These are phyloP conservation scores for Amanita brunnescens DNA, from an alignment of 768 basidiomycete genomes.

Conservation along the genomic window DNA sequence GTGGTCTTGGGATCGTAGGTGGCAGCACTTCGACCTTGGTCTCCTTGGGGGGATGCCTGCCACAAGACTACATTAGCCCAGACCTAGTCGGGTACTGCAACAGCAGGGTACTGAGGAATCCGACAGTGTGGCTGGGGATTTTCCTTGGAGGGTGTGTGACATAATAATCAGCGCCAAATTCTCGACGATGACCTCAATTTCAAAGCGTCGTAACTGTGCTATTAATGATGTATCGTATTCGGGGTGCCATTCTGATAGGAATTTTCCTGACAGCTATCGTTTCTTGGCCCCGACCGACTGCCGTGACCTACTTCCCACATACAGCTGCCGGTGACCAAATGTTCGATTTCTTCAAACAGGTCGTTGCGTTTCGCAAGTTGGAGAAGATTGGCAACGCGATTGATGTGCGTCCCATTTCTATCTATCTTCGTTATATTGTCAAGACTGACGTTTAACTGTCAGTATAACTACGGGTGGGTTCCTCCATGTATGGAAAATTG, in stretches of 20 bases:
- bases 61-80: slow-evolving; percentile 36
- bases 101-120: slow-evolving; percentile 54
- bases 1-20: slow-evolving; percentile 69
- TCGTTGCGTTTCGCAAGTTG: slow-evolving; percentile 67
- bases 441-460: slow-evolving; percentile 6
- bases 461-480: slow-evolving; percentile 41
- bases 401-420: slow-evolving; percentile 36
- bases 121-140: slow-evolving; percentile 85
- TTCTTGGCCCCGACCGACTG: slow-evolving; percentile 79
- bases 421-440: neutral
- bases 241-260: slow-evolving; percentile 75
- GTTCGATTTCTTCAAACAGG: slow-evolving; percentile 80
- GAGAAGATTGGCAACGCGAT: slow-evolving; percentile 55
- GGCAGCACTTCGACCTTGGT: slow-evolving; percentile 65
- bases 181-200: neutral
- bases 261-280: slow-evolving; percentile 80
- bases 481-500: neutral
- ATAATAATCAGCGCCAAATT: neutral
- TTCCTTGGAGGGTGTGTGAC: slow-evolving; percentile 66
- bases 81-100: slow-evolving; percentile 53
- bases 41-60: slow-evolving; percentile 65
- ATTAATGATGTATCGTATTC: slow-evolving; percentile 78
- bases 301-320: slow-evolving; percentile 78
- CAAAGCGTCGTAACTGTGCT: slow-evolving; percentile 64
- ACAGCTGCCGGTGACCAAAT: slow-evolving; percentile 55